Conservation (phyloP, 768 basidiomycete species). For the Pulveroboletus sp. region DNA sequence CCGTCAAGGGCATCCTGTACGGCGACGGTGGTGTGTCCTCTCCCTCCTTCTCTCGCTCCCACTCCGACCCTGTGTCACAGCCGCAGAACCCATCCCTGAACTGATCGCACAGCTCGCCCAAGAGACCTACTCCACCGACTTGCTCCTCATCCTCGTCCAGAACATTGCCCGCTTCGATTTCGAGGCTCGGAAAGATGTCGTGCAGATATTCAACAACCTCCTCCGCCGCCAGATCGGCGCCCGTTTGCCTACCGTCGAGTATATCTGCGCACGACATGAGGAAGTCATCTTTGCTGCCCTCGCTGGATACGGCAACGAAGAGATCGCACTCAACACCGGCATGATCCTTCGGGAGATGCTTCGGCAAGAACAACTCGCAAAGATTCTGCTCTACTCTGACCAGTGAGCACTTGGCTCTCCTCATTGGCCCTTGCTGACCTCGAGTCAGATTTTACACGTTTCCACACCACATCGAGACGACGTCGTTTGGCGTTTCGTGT, state of each 20-base stretch:
- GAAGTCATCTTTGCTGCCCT: slow-evolving; percentile 79
- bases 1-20: slow-evolving; percentile 82
- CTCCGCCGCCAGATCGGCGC: slow-evolving; percentile 87
- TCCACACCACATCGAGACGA: slow-evolving; percentile 94
- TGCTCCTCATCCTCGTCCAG: slow-evolving; percentile 74
- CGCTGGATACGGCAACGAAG: slow-evolving; percentile 92
- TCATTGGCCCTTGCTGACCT: neutral
- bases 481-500: slow-evolving; percentile 96
- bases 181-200: slow-evolving; percentile 84
- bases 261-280: slow-evolving; percentile 71
- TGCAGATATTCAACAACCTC: slow-evolving; percentile 86
- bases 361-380: slow-evolving; percentile 83
- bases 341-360: slow-evolving; percentile 98
- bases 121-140: slow-evolving; percentile 89
- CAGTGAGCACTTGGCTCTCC: slow-evolving; percentile 55
- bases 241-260: slow-evolving; percentile 95
- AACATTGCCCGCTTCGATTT: slow-evolving; percentile 89
- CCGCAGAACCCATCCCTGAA: slow-evolving; percentile 77
- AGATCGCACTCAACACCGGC: slow-evolving; percentile 93
- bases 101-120: slow-evolving; percentile 91
- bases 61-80: slow-evolving; percentile 3
- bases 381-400: slow-evolving; percentile 88
- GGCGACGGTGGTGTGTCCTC: slow-evolving; percentile 75
- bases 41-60: neutral
- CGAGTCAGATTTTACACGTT: slow-evolving; percentile 87